phyloP scores from a whole-genome alignment of 2,329 filamentous ascomycete species.

The Penicillium sp. region DNA sequence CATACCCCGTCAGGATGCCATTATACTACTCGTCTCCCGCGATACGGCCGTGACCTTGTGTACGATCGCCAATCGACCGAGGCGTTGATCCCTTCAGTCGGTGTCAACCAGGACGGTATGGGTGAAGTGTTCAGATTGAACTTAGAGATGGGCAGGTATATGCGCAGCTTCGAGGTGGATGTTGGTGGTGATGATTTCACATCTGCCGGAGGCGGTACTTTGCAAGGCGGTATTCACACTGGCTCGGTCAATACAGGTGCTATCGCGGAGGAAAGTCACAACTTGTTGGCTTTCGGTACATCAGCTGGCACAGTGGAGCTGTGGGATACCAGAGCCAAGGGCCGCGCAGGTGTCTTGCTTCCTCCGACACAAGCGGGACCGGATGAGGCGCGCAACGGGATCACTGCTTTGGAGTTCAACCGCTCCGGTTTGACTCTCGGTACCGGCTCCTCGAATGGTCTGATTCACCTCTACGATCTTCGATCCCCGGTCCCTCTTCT shows the following conservation, averaged over 20 bases:
- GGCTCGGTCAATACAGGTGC: conserved; percentile 85
- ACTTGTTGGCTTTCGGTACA: conserved; percentile 88
- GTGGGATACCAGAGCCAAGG: conserved; percentile 86
- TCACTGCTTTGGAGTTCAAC: conserved; percentile 86
- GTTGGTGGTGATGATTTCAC: conserved; percentile 78
- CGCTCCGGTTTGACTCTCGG: conserved; percentile 79
- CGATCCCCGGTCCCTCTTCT: conserved; percentile 81
- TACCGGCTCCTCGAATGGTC: conserved; percentile 80
- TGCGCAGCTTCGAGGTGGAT: conserved; percentile 89
- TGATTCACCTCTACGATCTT: conserved; percentile 88
- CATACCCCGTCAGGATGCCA: conserved; percentile 87
- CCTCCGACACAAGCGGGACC: conserved; percentile 46
- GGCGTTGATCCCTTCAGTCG: conserved; percentile 81
- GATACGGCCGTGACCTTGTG: conserved; percentile 85
- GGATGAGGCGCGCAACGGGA: conserved; percentile 53
- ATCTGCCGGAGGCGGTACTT: conserved; percentile 64
- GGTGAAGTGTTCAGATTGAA: conserved; percentile 94
- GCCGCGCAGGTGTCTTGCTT: conserved; percentile 73
- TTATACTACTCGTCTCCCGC: conserved; percentile 82
- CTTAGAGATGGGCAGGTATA: conserved; percentile 85
- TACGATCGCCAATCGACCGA: conserved; percentile 83
- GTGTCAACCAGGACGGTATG: conserved; percentile 77
- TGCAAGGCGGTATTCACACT: conserved; percentile 83
- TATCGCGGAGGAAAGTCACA: conserved; percentile 84
- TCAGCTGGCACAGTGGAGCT: conserved; percentile 95